Base-by-base conservation (phyloP, 139 green algal genomes). In the Eudorina sp. region DNA sequence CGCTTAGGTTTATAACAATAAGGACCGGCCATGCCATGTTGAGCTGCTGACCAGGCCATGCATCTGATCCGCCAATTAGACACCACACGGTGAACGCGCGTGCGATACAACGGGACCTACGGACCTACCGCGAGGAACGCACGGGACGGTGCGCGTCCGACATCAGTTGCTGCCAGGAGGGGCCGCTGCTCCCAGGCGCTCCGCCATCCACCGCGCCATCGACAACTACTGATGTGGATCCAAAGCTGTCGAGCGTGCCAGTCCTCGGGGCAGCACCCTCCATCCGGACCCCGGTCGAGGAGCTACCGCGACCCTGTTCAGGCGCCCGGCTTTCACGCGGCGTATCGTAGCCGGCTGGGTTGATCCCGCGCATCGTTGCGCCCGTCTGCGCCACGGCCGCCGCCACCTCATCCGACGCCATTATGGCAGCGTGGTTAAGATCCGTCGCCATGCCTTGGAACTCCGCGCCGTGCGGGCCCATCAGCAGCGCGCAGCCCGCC, bases 401-500 rank as follows among this genome's bases (percentile, higher is more conserved):
- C 8, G 90, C 86, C 11, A 77, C 92, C 43, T 93, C 90, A 85
- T 93, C 90, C 3, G 88, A 90, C 0, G 88, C 90, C 51, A 89
- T 3, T n/a, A 93, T 51, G 2, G 90, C 89, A 0, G 86, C 90
- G 31, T 91, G 69, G 85, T 96, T 96, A 19, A 96, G 92, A 51
- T 96, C 90, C 40, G 94, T 89, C 0, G 93, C 93, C 91, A 96
- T 93, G 23, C 64, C 40, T 13, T 51, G 84, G 41, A 87, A 89
- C 41, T 90, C 41, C 4, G 87, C 93, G 18, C 88, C 91, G 62
- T 95, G 81, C 34, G 90, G 88, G 25, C 93, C 93, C 60, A 94
- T 89, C 23, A 96, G 78, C 53, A 96, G 51, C 23, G 93, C 93
- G 77, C 92, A 94, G 58, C 93, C 91, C 0, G 92, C 88, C n/a